These are phyloP conservation scores for Boletellus emodensis DNA, from an alignment of 768 basidiomycete genomes.

Conservation along the genomic window DNA sequence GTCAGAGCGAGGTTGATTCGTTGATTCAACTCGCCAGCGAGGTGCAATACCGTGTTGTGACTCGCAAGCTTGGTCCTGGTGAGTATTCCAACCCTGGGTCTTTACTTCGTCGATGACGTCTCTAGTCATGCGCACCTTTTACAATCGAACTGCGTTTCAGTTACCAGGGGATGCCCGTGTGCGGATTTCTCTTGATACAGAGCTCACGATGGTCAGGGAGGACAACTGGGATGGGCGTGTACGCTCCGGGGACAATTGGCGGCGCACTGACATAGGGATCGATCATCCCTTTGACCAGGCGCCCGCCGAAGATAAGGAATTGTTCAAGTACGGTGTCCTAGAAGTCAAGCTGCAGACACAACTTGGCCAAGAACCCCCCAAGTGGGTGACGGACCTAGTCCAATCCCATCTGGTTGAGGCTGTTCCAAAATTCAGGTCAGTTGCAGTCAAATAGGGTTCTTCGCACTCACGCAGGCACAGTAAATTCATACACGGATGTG, in stretches of 20 bases:
- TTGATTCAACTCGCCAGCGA: constrained; percentile 98
- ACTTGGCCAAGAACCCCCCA: constrained; percentile 89
- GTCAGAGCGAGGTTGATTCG: constrained; percentile 80
- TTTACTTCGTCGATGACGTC: neutral
- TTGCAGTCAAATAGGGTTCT: neutral
- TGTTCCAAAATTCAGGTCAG: constrained; percentile 93
- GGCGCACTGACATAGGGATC: constrained; percentile 89
- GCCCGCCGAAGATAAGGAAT: constrained; percentile 73
- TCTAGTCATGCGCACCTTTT: constrained; percentile 92
- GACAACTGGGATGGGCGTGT: constrained; percentile 88
- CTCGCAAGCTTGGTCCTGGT: constrained; percentile 82
- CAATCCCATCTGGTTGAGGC: constrained; percentile 94
- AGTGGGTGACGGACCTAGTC: constrained; percentile 97
- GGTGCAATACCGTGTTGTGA: constrained; percentile 87
- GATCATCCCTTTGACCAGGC: constrained; percentile 86
- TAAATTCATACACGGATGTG: constrained; percentile 96
- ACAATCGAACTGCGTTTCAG: constrained; percentile 98
- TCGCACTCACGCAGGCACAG: constrained; percentile 35
- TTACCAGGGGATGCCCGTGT: constrained; percentile 98
- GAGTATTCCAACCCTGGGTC: constrained; percentile 15
- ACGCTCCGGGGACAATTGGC: constrained; percentile 89
- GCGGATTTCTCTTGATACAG: constrained; percentile 96
- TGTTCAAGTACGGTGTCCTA: constrained; percentile 95
- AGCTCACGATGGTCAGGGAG: constrained; percentile 90
- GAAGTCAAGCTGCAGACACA: constrained; percentile 99